phyloP scores from a whole-genome alignment of 108 stramenopile genomes.

The Nitzschia sp. region DNA sequence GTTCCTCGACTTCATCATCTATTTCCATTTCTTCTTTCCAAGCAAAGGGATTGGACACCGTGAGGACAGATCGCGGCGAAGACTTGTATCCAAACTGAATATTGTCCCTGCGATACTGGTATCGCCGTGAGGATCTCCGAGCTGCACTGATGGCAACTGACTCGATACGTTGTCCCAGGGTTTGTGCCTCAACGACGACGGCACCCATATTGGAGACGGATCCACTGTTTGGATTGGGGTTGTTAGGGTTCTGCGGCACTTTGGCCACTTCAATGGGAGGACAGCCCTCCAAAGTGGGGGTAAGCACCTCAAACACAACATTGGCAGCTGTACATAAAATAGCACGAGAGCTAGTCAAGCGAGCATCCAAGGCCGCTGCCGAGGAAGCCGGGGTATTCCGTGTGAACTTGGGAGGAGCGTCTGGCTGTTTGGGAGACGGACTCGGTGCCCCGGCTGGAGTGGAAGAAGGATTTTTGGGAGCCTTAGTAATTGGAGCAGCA shows the following conservation, averaged over 20 bases:
- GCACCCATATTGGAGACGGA: slow-evolving; percentile 57
- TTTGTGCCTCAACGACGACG: slow-evolving; percentile 59
- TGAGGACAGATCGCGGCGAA: slow-evolving; percentile 1
- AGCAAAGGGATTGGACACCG: slow-evolving; percentile 35
- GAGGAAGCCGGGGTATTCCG: slow-evolving; percentile 56
- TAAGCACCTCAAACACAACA: slow-evolving; percentile 53
- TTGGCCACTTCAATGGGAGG: slow-evolving; percentile 41
- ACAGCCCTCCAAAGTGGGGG: slow-evolving; percentile 41
- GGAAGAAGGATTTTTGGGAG: too few species aligned
- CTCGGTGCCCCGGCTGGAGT: background rate
- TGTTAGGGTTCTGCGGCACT: slow-evolving; percentile 55
- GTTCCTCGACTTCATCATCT: slow-evolving; percentile 20
- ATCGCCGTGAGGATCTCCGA: slow-evolving; percentile 43
- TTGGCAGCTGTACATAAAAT: slow-evolving; percentile 70
- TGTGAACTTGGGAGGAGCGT: slow-evolving; percentile 39
- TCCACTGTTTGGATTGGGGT: slow-evolving; percentile 2
- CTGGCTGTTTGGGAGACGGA: background rate
- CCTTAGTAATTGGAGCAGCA: background rate
- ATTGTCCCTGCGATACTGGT: slow-evolving; percentile 56
- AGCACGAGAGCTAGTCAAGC: slow-evolving; percentile 55
- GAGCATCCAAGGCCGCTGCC: slow-evolving; percentile 51
- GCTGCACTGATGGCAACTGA: slow-evolving; percentile 54
- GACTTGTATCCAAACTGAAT: slow-evolving; percentile 11
- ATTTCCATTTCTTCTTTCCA: slow-evolving; percentile 32
- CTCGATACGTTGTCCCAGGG: slow-evolving; percentile 52